Conservation (phyloP, 2,329 filamentous ascomycete genomes). For the Phyllosticta citriasiana region DNA sequence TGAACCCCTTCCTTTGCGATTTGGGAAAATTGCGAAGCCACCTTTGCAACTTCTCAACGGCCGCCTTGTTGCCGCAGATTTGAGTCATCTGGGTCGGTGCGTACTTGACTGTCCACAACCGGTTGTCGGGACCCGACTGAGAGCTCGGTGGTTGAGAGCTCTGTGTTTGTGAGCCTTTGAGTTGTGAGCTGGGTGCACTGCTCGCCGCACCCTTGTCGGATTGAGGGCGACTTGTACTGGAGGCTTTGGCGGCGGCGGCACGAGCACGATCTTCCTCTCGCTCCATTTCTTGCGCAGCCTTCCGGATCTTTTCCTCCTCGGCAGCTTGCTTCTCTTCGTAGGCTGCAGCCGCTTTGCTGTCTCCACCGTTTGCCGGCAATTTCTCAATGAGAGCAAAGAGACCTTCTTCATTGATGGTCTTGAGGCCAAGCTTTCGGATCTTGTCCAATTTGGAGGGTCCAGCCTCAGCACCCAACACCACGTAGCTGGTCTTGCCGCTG, state of each 20-base stretch:
- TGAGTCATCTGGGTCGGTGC: slow-evolving; percentile 75
- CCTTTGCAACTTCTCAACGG: slow-evolving; percentile 78
- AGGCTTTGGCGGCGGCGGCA: slow-evolving; percentile 29
- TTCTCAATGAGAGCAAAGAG: slow-evolving; percentile 74
- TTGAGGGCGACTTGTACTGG: slow-evolving; percentile 15
- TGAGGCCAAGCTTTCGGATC: slow-evolving; percentile 69
- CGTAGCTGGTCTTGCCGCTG: slow-evolving; percentile 87
- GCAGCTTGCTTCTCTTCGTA: slow-evolving; percentile 73
- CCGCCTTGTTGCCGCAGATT: slow-evolving; percentile 88
- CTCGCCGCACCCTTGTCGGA: slow-evolving; percentile 17
- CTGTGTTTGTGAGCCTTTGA: slow-evolving; percentile 23
- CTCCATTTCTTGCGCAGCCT: slow-evolving; percentile 78
- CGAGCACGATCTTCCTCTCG: slow-evolving; percentile 55
- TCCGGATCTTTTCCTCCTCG: slow-evolving; percentile 72
- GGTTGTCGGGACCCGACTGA: slow-evolving; percentile 21
- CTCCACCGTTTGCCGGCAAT: slow-evolving; percentile 77
- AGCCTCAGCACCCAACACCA: slow-evolving; percentile 83
- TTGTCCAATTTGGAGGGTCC: slow-evolving; percentile 88
- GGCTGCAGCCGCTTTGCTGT: slow-evolving; percentile 78
- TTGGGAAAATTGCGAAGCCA: slow-evolving; percentile 82
- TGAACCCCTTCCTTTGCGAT: slow-evolving; percentile 70
- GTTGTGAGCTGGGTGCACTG: slow-evolving; percentile 18
- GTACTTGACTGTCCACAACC: slow-evolving; percentile 88
- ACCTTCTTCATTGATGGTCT: slow-evolving; percentile 89
- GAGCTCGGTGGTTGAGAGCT: slow-evolving; percentile 20